These are phyloP conservation scores for Penicillium parvum DNA, from an alignment of 495 filamentous ascomycete genomes.

Conservation along the genomic window DNA sequence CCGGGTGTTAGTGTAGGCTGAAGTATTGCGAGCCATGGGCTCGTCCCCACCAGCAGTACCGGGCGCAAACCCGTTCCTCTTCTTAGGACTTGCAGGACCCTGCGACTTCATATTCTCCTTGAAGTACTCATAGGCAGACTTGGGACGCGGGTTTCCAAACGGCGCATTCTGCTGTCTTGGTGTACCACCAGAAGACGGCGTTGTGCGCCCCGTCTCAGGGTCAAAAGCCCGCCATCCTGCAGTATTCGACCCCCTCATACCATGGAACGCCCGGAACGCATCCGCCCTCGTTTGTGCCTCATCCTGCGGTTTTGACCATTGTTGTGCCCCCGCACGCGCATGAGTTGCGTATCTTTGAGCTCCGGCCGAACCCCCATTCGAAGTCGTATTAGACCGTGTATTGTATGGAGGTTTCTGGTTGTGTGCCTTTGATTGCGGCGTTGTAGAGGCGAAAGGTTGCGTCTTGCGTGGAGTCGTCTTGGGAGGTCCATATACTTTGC, in stretches of 20 bases:
- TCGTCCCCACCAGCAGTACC: conserved; percentile 53
- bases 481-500: conserved; percentile 34
- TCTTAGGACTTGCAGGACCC: conserved; percentile 35
- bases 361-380: conserved; percentile 46
- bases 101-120: conserved; percentile 31
- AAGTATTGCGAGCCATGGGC: conserved; percentile 49
- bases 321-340: conserved; percentile 39
- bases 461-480: conserved; percentile 29
- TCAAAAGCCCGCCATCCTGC: conserved; percentile 39
- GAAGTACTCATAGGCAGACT: conserved; percentile 45
- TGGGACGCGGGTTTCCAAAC: conserved; percentile 31
- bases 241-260: conserved; percentile 51
- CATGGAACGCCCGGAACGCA: conserved; percentile 63
- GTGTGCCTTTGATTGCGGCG: conserved; percentile 27
- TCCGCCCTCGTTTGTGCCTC: conserved; percentile 53
- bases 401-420: conserved; percentile 25
- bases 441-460: conserved; percentile 20
- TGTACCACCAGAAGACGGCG: conserved; percentile 14
- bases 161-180: conserved; percentile 34
- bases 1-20: conserved; percentile 44
- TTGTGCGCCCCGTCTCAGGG: conserved; percentile 33
- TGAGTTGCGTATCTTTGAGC: conserved; percentile 53
- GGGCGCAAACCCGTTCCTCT: conserved; percentile 52
- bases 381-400: conserved; percentile 26
- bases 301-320: conserved; percentile 43